Evolutionary conservation across 306 rosid species (phyloP), one percentile per base, ranked within the genome.

Genomic region (Trifolium dubium): DNA sequence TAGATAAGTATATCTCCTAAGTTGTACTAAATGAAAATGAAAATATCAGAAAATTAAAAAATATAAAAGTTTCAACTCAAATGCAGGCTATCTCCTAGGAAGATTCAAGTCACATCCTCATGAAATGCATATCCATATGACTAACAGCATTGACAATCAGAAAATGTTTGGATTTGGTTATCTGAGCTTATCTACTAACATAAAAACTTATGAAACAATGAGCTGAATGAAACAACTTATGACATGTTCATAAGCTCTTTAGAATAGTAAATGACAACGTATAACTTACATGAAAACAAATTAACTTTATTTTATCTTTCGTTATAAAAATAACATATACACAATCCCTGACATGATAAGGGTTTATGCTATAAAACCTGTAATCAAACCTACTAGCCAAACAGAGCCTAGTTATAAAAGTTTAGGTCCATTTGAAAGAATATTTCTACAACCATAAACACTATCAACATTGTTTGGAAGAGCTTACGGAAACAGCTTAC

Each of bases 1-100:
- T 17, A 23, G 40, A 39, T 73, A 69, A 85, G 82, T 70, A 78
- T 67, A 56, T 67, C 11, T 29, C 14, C 28, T 29, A 47, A 35
- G 50, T 35, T 35, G 37, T 35, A 32, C 63, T 69, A 69, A 32
- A 69, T 69, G n/a, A 17, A 69, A 32, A 69, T 69, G n/a, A 17
- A 49, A 50, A 32, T 34, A 34, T 56, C 10, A 69, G 49, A 35
- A 69, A 3, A 51, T 44, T 34, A 50, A 69, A 68, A 32, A 35
- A 10, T 10, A 50, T 15, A 47, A 69, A 50, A 15, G 32, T 30
- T 50, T 51, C 47, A 50, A 50, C 46, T 69, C 34, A 18, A 69
- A 69, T 69, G 63, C 61, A 50, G 74, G 11, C 10, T 69, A 32
- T 51, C 12, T 67, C 44, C 43, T 46, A 67, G 41, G 56, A 46